Percentiles rank a stretch among this genome's conserved stretches.
Evolutionary conservation across 2,329 filamentous ascomycete genomes (phyloP).

Genomic region (Pseudogymnoascus sp.): DNA sequence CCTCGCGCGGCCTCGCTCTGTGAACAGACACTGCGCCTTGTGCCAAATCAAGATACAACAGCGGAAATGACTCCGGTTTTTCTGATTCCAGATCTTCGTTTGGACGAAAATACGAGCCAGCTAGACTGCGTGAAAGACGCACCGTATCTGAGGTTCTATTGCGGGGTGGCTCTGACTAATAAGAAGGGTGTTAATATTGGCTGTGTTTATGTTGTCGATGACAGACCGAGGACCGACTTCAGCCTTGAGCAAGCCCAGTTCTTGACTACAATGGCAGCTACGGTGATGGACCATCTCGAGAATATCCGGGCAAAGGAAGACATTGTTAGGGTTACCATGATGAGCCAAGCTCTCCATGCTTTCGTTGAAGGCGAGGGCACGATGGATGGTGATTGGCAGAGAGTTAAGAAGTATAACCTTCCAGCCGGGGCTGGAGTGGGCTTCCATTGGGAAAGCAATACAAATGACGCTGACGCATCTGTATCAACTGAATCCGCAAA

Average conservation of each 20-base stretch:
- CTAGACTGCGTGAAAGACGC: conserved; percentile 18
- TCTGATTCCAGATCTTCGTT: conserved; percentile 17
- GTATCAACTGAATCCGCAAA: not conserved
- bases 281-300: not conserved
- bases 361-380: conserved; percentile 14
- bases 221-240: conserved; percentile 13
- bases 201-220: conserved; percentile 15
- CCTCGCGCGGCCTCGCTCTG: conserved; percentile 18
- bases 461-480: conserved; percentile 12
- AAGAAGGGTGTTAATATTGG: conserved; percentile 21
- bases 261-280: not conserved
- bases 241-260: not conserved
- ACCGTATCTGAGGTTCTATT: conserved; percentile 20
- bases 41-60: conserved; percentile 10
- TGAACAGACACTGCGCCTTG: conserved; percentile 19
- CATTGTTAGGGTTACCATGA: not conserved
- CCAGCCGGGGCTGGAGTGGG: conserved; percentile 16
- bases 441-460: conserved; percentile 19
- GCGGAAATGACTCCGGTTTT: conserved; percentile 15
- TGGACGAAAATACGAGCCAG: conserved; percentile 13
- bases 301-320: not conserved
- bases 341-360: not conserved
- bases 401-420: conserved; percentile 19
- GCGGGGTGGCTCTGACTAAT: conserved; percentile 21
- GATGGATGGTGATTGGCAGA: conserved; percentile 21